These are phyloP conservation scores for Takakia lepidozioides DNA, from an alignment of 225 moss, liverwort and hornwort species.

Conservation along the genomic window DNA sequence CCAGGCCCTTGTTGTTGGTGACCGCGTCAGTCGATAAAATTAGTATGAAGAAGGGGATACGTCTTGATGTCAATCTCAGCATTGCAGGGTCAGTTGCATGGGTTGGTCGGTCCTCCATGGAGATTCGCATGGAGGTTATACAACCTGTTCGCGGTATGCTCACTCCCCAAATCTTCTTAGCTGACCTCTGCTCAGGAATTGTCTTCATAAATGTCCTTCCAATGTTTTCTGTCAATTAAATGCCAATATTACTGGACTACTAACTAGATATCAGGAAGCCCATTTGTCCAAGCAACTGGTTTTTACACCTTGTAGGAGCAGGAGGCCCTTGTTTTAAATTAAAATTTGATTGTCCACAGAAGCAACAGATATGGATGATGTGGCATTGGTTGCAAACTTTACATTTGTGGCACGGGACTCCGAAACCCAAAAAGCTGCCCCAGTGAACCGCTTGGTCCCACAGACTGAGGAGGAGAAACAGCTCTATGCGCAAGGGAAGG, in stretches of 20 bases:
- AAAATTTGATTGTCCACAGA: too few relatives aligned
- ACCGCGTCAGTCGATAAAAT: constrained; percentile 98
- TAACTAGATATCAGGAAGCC: too few relatives aligned
- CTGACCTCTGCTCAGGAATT: too few relatives aligned
- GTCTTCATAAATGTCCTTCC: too few relatives aligned
- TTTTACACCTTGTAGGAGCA: too few relatives aligned
- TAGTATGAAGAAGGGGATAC: constrained; percentile 68
- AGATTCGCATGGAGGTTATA: constrained; percentile 88
- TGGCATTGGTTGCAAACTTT: constrained; percentile 77
- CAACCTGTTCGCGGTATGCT: constrained; percentile 52
- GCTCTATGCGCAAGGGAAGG: constrained; percentile 44
- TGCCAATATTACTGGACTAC: too few relatives aligned
- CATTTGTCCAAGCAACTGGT: too few relatives aligned
- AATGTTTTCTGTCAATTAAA: too few relatives aligned
- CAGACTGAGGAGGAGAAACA: constrained; percentile 52
- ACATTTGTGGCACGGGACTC: constrained; percentile 94
- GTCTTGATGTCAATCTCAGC: constrained; percentile 51
- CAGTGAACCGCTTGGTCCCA: constrained; percentile 63
- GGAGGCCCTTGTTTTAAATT: too few relatives aligned
- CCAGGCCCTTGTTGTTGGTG: constrained; percentile 77
- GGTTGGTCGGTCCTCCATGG: constrained; percentile 98
- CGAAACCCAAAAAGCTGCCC: constrained; percentile 50
- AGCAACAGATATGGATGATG: constrained; percentile 23
- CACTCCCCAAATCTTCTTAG: too few relatives aligned
- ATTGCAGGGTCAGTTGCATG: constrained; percentile 77